phyloP scores from a whole-genome alignment of 139 green algal species.

The Chlorella sp. region DNA sequence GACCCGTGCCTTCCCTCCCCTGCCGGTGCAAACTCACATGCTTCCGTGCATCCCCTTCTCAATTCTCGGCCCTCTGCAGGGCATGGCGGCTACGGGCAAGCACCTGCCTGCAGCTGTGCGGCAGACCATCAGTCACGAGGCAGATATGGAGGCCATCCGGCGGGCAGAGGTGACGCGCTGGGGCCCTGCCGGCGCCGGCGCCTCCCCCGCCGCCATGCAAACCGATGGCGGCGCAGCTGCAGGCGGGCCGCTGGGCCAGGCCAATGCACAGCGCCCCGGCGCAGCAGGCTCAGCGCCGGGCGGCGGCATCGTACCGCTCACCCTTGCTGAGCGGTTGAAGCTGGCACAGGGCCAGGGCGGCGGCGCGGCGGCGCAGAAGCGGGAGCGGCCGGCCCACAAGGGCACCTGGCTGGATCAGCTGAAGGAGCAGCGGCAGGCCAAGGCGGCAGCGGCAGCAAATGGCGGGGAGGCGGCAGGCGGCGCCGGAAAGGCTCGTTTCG shows the following conservation, averaged over 20 bases:
- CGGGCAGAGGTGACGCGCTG: conserved; percentile 54
- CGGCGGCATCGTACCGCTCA: conserved; percentile 33
- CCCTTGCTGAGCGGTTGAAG: conserved; percentile 52
- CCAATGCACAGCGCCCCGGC: conserved; percentile 7
- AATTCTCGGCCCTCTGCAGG: conserved; percentile 17
- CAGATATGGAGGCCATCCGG: conserved; percentile 74
- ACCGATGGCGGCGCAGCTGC: neutral
- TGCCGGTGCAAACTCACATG: neutral
- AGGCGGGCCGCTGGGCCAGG: neutral
- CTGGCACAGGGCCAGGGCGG: neutral
- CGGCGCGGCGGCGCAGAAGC: neutral
- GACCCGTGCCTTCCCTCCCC: too few species aligned
- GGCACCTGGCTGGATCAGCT: conserved; percentile 64
- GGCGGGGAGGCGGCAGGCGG: neutral
- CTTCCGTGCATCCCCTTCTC: neutral
- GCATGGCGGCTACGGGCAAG: neutral
- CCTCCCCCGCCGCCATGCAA: neutral
- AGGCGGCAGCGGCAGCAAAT: conserved; percentile 3
- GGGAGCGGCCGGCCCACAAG: conserved; percentile 35
- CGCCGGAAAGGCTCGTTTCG: conserved; percentile 28
- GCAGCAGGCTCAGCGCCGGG: neutral
- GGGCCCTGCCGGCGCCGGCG: neutral
- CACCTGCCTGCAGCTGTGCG: conserved; percentile 67
- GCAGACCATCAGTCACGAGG: conserved; percentile 81
- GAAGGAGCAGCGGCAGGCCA: conserved; percentile 28